phyloP scores from a whole-genome alignment of 2,329 filamentous ascomycete species.

The Periconia digitata region DNA sequence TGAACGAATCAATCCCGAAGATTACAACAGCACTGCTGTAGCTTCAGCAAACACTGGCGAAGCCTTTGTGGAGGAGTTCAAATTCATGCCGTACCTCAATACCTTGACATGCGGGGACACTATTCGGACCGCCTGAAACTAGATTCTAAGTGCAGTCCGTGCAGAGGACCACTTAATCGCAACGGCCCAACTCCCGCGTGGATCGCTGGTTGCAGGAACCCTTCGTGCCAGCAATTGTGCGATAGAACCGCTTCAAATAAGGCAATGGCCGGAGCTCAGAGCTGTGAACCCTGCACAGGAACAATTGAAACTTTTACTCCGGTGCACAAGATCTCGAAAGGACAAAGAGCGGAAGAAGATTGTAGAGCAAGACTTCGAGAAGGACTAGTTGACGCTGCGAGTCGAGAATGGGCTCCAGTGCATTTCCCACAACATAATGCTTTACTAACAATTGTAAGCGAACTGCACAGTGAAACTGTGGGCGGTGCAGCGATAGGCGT shows the following conservation, averaged over 20 bases:
- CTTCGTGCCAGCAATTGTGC: slow-evolving; percentile 58
- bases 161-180: slow-evolving; percentile 41
- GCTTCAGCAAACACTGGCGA: slow-evolving; percentile 19
- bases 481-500: no score
- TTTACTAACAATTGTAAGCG: no score
- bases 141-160: slow-evolving; percentile 48
- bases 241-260: slow-evolving; percentile 29
- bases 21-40: slow-evolving; percentile 7
- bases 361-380: slow-evolving; percentile 30
- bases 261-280: slow-evolving; percentile 13
- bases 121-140: slow-evolving; percentile 46
- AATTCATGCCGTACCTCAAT: slow-evolving; percentile 47
- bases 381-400: slow-evolving; percentile 42
- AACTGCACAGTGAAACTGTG: no score
- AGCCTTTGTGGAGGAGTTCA: slow-evolving; percentile 41
- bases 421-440: no score
- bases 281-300: slow-evolving; percentile 40
- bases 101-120: slow-evolving; percentile 34
- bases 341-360: slow-evolving; percentile 12
- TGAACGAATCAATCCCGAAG: slow-evolving; percentile 1
- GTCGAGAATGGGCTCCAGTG: slow-evolving; percentile 43
- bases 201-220: slow-evolving; percentile 57
- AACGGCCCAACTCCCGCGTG: slow-evolving; percentile 31
- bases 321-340: slow-evolving; percentile 4
- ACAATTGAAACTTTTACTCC: slow-evolving; percentile 15